These are phyloP conservation scores for Neonectria ditissima DNA, from an alignment of 2,329 filamentous ascomycete species.

Conservation along the genomic window DNA sequence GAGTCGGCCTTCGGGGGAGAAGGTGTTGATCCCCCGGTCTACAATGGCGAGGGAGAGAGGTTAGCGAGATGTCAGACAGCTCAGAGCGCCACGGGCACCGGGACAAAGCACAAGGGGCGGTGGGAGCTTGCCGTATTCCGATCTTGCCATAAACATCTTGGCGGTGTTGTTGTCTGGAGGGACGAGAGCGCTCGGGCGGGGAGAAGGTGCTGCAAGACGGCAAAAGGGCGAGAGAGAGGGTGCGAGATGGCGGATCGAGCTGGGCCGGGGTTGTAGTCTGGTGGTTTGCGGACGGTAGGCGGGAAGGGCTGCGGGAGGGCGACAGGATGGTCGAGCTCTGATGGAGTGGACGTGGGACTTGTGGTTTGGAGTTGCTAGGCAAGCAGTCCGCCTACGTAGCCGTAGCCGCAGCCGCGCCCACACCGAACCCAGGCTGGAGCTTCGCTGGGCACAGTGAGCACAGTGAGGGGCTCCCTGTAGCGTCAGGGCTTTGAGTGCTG, in stretches of 20 bases:
- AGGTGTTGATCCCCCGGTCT: constrained; percentile 99
- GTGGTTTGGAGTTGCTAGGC: constrained; percentile 47
- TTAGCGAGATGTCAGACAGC: constrained; percentile 32
- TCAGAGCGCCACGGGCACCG: constrained; percentile 33
- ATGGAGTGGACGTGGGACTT: constrained; percentile 30
- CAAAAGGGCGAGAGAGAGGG: constrained; percentile 1
- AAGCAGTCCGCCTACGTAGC: constrained; percentile 56
- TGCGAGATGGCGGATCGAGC: constrained; percentile 6
- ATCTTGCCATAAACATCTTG: constrained; percentile 99
- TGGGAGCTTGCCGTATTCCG: constrained; percentile 90
- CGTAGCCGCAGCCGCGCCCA: constrained; percentile 48
- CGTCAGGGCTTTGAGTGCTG: background rate
- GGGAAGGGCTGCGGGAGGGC: constrained; percentile 34
- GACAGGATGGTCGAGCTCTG: constrained; percentile 36
- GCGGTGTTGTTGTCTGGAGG: constrained; percentile 48
- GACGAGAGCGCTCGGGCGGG: constrained; percentile 13
- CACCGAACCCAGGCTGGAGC: background rate
- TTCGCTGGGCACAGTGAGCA: background rate
- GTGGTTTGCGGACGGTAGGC: constrained; percentile 25
- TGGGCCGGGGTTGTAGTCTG: background rate
- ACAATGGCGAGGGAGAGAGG: constrained; percentile 17
- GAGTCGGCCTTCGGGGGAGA: constrained; percentile 98
- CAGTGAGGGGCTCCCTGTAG: constrained; percentile 10
- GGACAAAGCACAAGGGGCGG: constrained; percentile 33
- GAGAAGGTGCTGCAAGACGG: constrained; percentile 11